Percentiles rank a stretch among this genome's conserved stretches.
These are phyloP conservation scores for Incumbomyces delicatus DNA, from an alignment of 2,329 filamentous ascomycete genomes.

Conservation along the genomic window DNA sequence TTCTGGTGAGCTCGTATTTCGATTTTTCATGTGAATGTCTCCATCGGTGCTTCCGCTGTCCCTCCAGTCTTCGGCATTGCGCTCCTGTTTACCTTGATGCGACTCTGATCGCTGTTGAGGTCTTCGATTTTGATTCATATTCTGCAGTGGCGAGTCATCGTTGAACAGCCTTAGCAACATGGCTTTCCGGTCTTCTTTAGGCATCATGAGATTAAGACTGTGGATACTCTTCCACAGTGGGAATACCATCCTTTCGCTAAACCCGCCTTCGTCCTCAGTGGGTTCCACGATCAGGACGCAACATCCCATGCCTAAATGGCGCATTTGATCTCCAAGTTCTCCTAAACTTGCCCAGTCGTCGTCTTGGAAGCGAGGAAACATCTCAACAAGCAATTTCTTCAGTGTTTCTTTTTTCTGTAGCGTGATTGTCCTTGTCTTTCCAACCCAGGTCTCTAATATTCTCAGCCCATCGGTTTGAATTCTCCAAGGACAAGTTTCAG, in stretches of 20 bases:
- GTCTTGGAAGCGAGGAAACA: slow-evolving; percentile 83
- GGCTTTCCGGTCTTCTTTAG: slow-evolving; percentile 88
- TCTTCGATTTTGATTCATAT: slow-evolving; percentile 32
- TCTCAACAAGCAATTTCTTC: slow-evolving; percentile 74
- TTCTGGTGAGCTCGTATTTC: slow-evolving; percentile 16
- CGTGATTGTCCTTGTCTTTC: slow-evolving; percentile 62
- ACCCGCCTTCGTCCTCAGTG: slow-evolving; percentile 51
- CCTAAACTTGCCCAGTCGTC: slow-evolving; percentile 65
- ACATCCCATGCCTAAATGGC: slow-evolving; percentile 78
- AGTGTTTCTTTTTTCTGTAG: slow-evolving; percentile 72
- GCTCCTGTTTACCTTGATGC: not conserved
- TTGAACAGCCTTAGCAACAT: slow-evolving; percentile 89
- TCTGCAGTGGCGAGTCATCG: slow-evolving; percentile 74
- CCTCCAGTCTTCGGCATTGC: not conserved
- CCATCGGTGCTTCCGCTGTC: slow-evolving; percentile 3
- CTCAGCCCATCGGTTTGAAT: slow-evolving; percentile 91
- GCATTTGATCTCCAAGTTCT: slow-evolving; percentile 77
- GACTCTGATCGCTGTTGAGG: slow-evolving; percentile 1
- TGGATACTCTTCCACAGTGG: slow-evolving; percentile 90
- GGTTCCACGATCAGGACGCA: slow-evolving; percentile 79
- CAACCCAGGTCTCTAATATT: slow-evolving; percentile 84
- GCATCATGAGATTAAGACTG: slow-evolving; percentile 91
- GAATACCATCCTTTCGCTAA: slow-evolving; percentile 71
- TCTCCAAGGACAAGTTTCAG: slow-evolving; percentile 82
- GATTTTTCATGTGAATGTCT: not conserved